A percentile compares a stretch with the other conserved stretches of the same genome.
Conservation (phyloP, 1,284 basidiomycete genomes). For the Ceratobasidium sp. region DNA sequence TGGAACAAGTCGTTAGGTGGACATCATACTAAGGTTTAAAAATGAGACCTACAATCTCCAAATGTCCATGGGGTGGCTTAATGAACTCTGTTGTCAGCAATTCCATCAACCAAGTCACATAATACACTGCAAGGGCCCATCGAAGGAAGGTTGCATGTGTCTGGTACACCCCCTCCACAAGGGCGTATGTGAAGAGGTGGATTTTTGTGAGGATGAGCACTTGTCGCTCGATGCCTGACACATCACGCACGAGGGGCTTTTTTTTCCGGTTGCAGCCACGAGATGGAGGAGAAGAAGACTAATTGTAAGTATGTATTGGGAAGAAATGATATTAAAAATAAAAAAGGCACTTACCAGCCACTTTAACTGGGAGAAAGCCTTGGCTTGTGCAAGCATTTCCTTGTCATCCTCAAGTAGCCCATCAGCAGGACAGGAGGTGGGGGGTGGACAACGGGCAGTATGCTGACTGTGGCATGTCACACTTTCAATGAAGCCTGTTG, state of each 20-base stretch:
- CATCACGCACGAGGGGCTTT: slow-evolving; percentile 19
- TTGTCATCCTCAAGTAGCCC: neutral
- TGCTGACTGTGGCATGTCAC: neutral
- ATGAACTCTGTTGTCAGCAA: neutral
- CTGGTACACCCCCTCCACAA: slow-evolving; percentile 9
- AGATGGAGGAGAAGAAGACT: neutral
- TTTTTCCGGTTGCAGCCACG: neutral
- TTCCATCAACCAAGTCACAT: slow-evolving; percentile 11
- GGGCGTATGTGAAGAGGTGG: slow-evolving; percentile 11
- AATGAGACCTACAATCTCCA: slow-evolving; percentile 5
- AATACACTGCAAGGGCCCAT: slow-evolving; percentile 8
- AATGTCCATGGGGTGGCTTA: neutral
- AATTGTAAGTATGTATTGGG: neutral
- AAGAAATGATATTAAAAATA: neutral
- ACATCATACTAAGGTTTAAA: neutral
- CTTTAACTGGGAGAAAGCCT: neutral
- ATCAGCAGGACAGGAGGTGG: neutral
- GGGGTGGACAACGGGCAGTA: neutral
- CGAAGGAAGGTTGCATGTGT: slow-evolving; percentile 1
- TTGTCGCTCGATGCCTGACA: slow-evolving; percentile 4
- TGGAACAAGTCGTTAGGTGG: neutral
- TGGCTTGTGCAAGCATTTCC: neutral
- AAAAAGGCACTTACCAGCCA: neutral
- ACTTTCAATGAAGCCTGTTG: neutral
- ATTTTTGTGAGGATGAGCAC: neutral